These are phyloP conservation scores for Monosporascus sp. DNA, from an alignment of 2,329 filamentous ascomycete genomes.

Conservation along the genomic window DNA sequence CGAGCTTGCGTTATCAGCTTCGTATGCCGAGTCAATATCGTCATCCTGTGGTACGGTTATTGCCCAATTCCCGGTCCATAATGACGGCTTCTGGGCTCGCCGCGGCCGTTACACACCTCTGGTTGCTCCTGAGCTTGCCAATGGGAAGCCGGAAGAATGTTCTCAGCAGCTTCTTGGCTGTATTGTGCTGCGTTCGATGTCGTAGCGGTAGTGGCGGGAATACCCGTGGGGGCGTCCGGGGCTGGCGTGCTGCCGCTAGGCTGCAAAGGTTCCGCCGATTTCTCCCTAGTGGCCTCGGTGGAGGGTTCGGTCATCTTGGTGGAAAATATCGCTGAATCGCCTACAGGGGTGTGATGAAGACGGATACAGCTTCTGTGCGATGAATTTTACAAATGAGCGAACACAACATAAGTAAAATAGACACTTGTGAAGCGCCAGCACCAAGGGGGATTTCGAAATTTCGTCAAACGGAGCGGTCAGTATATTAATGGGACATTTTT, in stretches of 20 bases:
- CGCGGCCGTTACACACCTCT: not conserved
- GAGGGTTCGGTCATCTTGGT: too few species aligned
- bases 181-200: not conserved
- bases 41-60: slow-evolving; percentile 6
- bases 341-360: too few species aligned
- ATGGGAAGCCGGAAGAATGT: not conserved
- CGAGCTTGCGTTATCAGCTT: slow-evolving; percentile 23
- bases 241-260: not conserved
- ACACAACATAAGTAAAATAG: too few species aligned
- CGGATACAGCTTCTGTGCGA: too few species aligned
- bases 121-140: not conserved
- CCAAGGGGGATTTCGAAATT: too few species aligned
- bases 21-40: slow-evolving; percentile 24
- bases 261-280: not conserved
- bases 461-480: too few species aligned
- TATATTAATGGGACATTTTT: too few species aligned
- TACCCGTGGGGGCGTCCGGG: not conserved
- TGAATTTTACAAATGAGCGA: too few species aligned
- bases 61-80: not conserved
- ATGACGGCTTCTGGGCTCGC: not conserved
- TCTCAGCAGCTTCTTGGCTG: not conserved
- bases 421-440: too few species aligned
- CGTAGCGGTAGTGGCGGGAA: not conserved
- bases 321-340: too few species aligned
- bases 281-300: too few species aligned